Conservation (phyloP, 2,329 filamentous ascomycete genomes). For the Colletotrichum sp. region DNA sequence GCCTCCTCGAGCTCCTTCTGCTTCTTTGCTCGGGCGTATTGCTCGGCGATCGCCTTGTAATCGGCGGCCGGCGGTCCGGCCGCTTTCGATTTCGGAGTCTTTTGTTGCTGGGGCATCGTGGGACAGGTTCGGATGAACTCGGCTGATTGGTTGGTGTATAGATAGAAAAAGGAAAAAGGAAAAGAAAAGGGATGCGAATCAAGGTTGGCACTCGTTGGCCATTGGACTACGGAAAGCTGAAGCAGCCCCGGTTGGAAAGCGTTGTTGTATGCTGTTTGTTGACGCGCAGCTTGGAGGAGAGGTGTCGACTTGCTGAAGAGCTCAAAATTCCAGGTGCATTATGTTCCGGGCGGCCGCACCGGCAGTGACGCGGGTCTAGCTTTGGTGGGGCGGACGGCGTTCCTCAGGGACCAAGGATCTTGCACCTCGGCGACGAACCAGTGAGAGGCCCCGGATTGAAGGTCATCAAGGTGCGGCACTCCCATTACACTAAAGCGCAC, state of each 20-base stretch:
- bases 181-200: slow-evolving; percentile 6
- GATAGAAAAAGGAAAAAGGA: slow-evolving; percentile 4
- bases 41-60: slow-evolving; percentile 56
- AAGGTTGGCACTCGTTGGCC: slow-evolving; percentile 15
- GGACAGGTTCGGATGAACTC: background rate
- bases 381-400: slow-evolving; percentile 10
- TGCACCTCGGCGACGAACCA: background rate
- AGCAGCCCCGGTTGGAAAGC: slow-evolving; percentile 8
- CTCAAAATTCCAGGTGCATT: slow-evolving; percentile 12
- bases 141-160: slow-evolving; percentile 4
- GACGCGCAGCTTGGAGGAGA: background rate
- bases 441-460: background rate
- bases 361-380: background rate
- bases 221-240: slow-evolving; percentile 8
- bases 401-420: slow-evolving; percentile 4
- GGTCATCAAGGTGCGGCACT: background rate
- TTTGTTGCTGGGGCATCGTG: slow-evolving; percentile 19
- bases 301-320: slow-evolving; percentile 1
- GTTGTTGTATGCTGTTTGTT: background rate
- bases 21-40: slow-evolving; percentile 59
- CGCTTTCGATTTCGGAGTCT: slow-evolving; percentile 4
- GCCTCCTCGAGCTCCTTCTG: slow-evolving; percentile 50
- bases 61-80: slow-evolving; percentile 37
- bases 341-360: background rate
- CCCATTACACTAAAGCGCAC: background rate